Base-by-base conservation (phyloP, 345 rosid genomes). In the Gossypium ekmanianum region DNA sequence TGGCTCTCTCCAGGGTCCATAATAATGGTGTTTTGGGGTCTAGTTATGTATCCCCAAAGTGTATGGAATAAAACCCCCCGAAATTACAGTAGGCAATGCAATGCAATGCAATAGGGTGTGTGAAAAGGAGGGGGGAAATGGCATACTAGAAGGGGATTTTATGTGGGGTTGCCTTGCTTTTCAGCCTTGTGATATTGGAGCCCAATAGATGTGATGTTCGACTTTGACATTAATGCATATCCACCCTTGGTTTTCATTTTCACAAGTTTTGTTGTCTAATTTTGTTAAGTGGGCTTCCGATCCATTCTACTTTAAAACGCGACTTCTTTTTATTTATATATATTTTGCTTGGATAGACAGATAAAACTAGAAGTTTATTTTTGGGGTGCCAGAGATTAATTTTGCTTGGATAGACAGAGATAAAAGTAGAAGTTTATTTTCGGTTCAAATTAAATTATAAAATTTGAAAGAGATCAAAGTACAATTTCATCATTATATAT, bases 241-340 rank as follows among this genome's bases (percentile, higher is more conserved):
- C 82, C 61, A 68, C 65, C 76, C 17, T 7, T 67, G n/a, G 65
- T 68, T 63, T 74, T 65, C 47, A 54, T 68, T 63, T 74, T 59
- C 47, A 22, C 61, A 14, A 74, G 34, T 77, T 76, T 81, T 78
- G 67, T 71, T 67, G 73, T 61, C 65, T 75, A 57, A 78, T 71
- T 81, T 66, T 80, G 75, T 55, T 18, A 56, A 73, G 82, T 68
- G 72, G 76, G 41, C 41, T 34, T 34, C 5, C 41, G 7, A 34
- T 34, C 41, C 41, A 34, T 34, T 34, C 1, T 34, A 34, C 39
- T 29, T 29, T 29, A 29, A 29, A 29, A 34, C 7, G 6, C 1
- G 7, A 34, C 0, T 5, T 34, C 1, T 34, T 29, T 29, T 3
- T 34, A 4, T 34, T 4, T 29, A 29, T 29, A 29, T 29, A 29